Evolutionary conservation across 2,329 filamentous ascomycete species (phyloP), one percentile per base, ranked within the genome.

Genomic region (Scytalidium lignicola): DNA sequence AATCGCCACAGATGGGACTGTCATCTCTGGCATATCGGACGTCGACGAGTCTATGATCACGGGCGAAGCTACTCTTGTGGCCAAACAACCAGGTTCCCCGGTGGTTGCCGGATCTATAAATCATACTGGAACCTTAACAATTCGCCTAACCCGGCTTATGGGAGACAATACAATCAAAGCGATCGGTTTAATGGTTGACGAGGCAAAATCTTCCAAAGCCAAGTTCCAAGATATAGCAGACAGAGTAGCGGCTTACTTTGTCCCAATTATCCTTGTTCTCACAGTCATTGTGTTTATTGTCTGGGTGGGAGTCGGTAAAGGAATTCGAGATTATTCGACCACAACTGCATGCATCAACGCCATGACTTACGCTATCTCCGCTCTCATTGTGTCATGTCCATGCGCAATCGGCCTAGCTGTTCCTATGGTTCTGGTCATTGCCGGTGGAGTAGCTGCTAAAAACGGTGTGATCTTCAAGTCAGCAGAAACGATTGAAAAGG

Each of bases 391-490:
- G 0, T 90, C 86, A 0, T 93, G 88, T 55, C 88, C 88, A 0
- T 92, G 88, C 49, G 88, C 86, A 0, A 80, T 93, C 41, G 86
- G 86, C 0, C 72, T 84, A 1, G 72, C 74, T 1, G 78, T 82
- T 75, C 88, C 88, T 0, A 89, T 91, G 84, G 87, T 91, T 1
- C 67, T 90, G 9, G 79, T 90, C 0, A 82, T 91, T 41, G 79
- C 82, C 0, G 79, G 80, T 15, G 84, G 86, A 1, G 74, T 86
- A 1, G 84, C 81, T 0, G 86, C 86, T 0, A 67, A 74, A 43
- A 66, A 69, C 9, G 86, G 87, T 0, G 71, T 91, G 15, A 76
- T 91, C 20, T 83, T 91, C 67, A 87, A 88, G 59, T 76, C 80
- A 1, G 78, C 82, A 0, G 72, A 80, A 40, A 75, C 74, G 2